Base-by-base conservation (phyloP, 345 rosid genomes). In the Cochlearia excelsa region DNA sequence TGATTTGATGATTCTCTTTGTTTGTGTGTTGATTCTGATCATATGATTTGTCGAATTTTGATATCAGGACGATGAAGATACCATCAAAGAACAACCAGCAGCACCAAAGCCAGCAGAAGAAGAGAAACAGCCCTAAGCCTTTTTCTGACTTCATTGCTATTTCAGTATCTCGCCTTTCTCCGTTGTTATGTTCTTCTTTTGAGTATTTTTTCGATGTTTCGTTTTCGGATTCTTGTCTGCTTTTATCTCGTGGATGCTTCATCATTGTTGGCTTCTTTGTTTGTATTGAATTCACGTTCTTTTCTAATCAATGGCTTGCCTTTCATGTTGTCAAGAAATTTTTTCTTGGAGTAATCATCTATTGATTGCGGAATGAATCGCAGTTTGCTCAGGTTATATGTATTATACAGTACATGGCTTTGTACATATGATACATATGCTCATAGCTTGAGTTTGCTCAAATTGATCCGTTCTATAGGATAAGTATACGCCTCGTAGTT, bases 401-500 rank as follows among this genome's bases (percentile, higher is more conserved):
- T 39, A 16, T 16, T 16, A 16, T 16, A 16, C 23, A 16, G 23
- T 33, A 33, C 35, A 39, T 33, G 33, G 42, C 23, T 16, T 16
- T 26, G 10, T 55, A 69, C 54, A 63, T 37, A 37, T 7, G 8
- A 33, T 33, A 2, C 7, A 2, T 39, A 31, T 23, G n/a, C 23
- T 66, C 74, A 79, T 27, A 88, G 61, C 73, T 92, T 92, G 76
- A 88, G 98, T 70, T 92, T 92, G 74, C 79, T 70, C 28, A 92
- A 47, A 56, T 92, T 90, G 66, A 92, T 75, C 68, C 57, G 82
- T 41, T 46, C 63, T 40, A 70, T 65, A 6, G 93, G 87, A 66
- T 84, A 88, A 7, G 96, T 76, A 68, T 88, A 88, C 6, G 90
- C 98, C 70, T 92, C 98, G 26, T 86, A 88, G 51, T 92, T 81